Evolutionary conservation across 2,329 filamentous ascomycete species (phyloP).

Genomic region (Arachnomyces sp.): DNA sequence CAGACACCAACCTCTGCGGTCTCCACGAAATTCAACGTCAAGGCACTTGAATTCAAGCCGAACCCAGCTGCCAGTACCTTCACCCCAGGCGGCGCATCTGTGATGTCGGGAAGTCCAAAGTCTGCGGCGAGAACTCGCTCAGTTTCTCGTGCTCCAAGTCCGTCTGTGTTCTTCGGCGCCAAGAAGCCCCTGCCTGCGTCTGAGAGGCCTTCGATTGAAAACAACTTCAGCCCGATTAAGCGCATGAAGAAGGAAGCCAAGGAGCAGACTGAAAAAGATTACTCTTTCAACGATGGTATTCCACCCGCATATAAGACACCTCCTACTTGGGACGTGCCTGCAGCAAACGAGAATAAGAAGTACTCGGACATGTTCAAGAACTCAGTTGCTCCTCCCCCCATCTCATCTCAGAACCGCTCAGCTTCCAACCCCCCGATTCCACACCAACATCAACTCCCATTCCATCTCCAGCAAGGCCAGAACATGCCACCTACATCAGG

Average conservation of each 20-base stretch:
- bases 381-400: constrained; percentile 50
- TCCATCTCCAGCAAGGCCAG: constrained; percentile 69
- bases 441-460: constrained; percentile 75
- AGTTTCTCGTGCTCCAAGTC: constrained; percentile 40
- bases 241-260: constrained; percentile 59
- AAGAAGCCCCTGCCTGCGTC: constrained; percentile 60
- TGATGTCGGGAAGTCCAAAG: constrained; percentile 63
- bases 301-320: constrained; percentile 74
- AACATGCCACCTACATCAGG: constrained; percentile 60
- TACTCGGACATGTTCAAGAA: constrained; percentile 75
- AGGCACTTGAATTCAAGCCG: constrained; percentile 71
- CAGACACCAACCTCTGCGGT: constrained; percentile 47
- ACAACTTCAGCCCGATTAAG: constrained; percentile 56
- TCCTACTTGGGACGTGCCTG: constrained; percentile 70
- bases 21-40: constrained; percentile 52
- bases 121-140: constrained; percentile 48
- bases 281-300: constrained; percentile 71
- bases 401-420: constrained; percentile 61
- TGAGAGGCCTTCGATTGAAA: constrained; percentile 46
- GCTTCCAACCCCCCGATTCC: constrained; percentile 59
- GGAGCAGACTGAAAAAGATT: constrained; percentile 50
- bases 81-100: constrained; percentile 56
- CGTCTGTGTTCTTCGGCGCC: constrained; percentile 53
- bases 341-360: constrained; percentile 64
- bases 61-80: constrained; percentile 74